Evolutionary conservation across 805 yeast genomes (phyloP), one percentile per base, ranked within the genome.

Genomic region (Metschnikowia proteae): DNA sequence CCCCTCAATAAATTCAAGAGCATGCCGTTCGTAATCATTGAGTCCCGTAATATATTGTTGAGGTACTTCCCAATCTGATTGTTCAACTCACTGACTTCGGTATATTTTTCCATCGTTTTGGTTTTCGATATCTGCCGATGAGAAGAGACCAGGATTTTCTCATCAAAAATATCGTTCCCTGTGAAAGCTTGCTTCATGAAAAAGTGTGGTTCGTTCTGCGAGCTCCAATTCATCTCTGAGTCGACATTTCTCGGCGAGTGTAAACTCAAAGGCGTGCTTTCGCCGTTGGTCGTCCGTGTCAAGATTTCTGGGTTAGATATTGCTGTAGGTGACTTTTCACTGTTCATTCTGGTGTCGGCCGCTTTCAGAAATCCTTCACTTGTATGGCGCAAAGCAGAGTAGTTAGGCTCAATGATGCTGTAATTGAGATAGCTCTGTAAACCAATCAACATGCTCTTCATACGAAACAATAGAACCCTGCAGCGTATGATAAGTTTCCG

Each of bases 11-110:
- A 65, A 41, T 73, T 71, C 38, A 84, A 68, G 45, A 84, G 63
- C 41, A 71, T 73, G 17, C 79, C 74, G 48, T 81, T 80, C 1
- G 91, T 83, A 46, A 87, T 70, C 61, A 87, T 73, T 8, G 89
- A 80, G 54, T 84, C 86, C 53, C 81, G 76, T 54, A 88, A 63
- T 22, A 83, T 73, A 2, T 83, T 78, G 60, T 83, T 86, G 51
- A 88, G 67, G 57, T 78, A 83, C 6, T 75, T 70, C 38, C 82
- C 80, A 47, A 86, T 73, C 29, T 66, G 65, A 60, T 27, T 66
- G 58, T 49, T 76, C 79, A 48, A 81, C 5, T 43, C 53, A n/a
- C 38, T 34, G 8, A 49, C 48, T 29, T 54, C 59, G 4, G 30
- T 27, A 6, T 46, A 38, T 11, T 43, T 45, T 13, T 32, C 23